Conservation (phyloP, 139 green algal genomes). For the Chlorella sp. region DNA sequence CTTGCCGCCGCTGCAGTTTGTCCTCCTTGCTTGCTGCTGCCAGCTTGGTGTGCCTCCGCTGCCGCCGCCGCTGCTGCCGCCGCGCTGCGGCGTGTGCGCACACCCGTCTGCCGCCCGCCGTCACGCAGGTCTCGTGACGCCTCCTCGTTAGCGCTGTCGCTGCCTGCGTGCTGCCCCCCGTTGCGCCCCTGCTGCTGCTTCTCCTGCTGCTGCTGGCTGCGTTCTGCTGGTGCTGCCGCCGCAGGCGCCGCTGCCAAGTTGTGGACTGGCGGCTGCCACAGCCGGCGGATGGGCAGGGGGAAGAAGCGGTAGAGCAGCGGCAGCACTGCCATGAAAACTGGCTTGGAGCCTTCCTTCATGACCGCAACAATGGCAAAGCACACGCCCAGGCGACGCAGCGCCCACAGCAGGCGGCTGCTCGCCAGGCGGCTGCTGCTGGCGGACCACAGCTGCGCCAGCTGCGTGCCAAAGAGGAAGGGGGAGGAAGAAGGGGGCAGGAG, state of each 20-base stretch:
- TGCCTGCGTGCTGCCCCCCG: not conserved
- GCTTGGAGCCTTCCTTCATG: conserved; percentile 33
- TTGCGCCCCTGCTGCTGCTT: not conserved
- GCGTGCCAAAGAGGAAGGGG: not conserved
- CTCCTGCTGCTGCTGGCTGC: not conserved
- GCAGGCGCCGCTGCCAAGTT: not conserved
- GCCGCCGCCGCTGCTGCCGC: conserved; percentile 7
- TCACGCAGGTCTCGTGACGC: too few relatives aligned
- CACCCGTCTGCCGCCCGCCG: too few relatives aligned
- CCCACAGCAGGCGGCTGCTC: conserved; percentile 19
- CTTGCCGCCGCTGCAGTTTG: not conserved
- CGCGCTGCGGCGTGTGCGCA: not conserved
- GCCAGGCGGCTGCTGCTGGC: not conserved
- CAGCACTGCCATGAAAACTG: conserved; percentile 19
- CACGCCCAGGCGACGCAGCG: conserved; percentile 17
- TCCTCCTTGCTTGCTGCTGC: not conserved
- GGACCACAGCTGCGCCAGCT: conserved; percentile 31
- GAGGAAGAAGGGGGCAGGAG: not conserved
- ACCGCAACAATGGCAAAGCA: conserved; percentile 37
- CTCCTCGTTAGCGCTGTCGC: not conserved
- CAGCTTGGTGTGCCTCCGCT: not conserved
- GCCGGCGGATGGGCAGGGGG: conserved; percentile 42
- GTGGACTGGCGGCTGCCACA: conserved; percentile 63
- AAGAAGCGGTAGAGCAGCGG: conserved; percentile 50
- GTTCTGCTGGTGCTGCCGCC: not conserved